Conservation (phyloP, 1,139 yeast species). For the Debaryomyces fabryi region DNA sequence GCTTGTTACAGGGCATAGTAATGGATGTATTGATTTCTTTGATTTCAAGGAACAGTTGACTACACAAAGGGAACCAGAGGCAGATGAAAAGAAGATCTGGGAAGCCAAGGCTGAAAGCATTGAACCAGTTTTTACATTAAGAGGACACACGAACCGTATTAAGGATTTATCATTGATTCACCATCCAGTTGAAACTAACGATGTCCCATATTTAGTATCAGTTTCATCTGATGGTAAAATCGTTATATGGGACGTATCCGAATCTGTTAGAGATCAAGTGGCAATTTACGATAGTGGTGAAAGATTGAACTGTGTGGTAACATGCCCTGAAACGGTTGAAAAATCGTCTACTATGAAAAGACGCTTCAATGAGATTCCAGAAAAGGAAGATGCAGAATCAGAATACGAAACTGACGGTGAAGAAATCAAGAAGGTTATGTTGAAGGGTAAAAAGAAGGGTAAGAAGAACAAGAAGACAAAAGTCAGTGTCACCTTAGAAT, state of each 20-base stretch:
- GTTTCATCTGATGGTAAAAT: slow-evolving; percentile 93
- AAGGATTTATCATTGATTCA: slow-evolving; percentile 68
- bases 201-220: slow-evolving; percentile 61
- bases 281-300: slow-evolving; percentile 95
- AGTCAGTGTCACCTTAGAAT: slow-evolving; percentile 61
- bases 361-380: slow-evolving; percentile 48
- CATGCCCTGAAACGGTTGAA: slow-evolving; percentile 80
- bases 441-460: slow-evolving; percentile 44
- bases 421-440: slow-evolving; percentile 49
- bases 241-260: slow-evolving; percentile 80
- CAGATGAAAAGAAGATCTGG: slow-evolving; percentile 30
- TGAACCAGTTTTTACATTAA: slow-evolving; percentile 57
- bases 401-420: slow-evolving; percentile 69
- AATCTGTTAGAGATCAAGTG: slow-evolving; percentile 62
- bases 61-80: slow-evolving; percentile 22
- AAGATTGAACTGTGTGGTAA: slow-evolving; percentile 81
- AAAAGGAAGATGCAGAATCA: slow-evolving; percentile 47
- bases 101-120: slow-evolving; percentile 34
- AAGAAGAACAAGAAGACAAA: slow-evolving; percentile 43
- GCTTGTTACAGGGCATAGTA: slow-evolving; percentile 67
- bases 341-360: slow-evolving; percentile 72
- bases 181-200: slow-evolving; percentile 37
- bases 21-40: slow-evolving; percentile 71
- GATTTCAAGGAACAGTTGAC: slow-evolving; percentile 27
- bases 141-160: slow-evolving; percentile 84